Percentiles rank a stretch among this genome's conserved stretches.
phyloP scores from a whole-genome alignment of 2,329 filamentous ascomycete species.

The Microcyclosporella mali region DNA sequence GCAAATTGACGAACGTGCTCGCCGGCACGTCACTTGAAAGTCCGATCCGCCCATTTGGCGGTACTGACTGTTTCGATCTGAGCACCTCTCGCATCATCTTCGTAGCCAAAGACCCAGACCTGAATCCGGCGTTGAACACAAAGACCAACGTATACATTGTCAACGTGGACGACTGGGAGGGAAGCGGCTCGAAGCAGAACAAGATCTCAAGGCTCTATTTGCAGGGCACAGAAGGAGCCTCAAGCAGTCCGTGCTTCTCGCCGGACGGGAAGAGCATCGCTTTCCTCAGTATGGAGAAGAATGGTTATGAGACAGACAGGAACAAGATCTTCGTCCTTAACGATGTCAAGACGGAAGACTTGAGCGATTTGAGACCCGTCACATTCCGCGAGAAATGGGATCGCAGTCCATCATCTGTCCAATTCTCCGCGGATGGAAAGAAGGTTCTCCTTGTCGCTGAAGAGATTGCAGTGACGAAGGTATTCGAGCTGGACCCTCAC shows the following conservation, averaged over 20 bases:
- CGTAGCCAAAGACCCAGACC: constrained; percentile 65
- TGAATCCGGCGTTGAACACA: constrained; percentile 68
- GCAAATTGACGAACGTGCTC: constrained; percentile 58
- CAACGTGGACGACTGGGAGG: constrained; percentile 56
- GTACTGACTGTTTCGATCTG: constrained; percentile 73
- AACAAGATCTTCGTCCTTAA: constrained; percentile 60
- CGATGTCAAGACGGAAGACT: constrained; percentile 16
- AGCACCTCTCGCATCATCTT: constrained; percentile 56
- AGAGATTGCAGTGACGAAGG: constrained; percentile 55
- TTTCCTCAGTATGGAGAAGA: constrained; percentile 71
- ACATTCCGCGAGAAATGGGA: constrained; percentile 39
- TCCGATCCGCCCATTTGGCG: constrained; percentile 73
- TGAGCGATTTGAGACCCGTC: neutral
- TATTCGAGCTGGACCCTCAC: constrained; percentile 41
- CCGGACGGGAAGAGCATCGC: constrained; percentile 63
- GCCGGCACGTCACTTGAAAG: constrained; percentile 53
- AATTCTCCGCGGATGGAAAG: constrained; percentile 50
- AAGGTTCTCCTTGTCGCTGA: constrained; percentile 70
- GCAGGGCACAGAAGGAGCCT: constrained; percentile 50
- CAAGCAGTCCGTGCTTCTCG: constrained; percentile 64
- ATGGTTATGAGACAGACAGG: constrained; percentile 77
- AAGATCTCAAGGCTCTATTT: neutral
- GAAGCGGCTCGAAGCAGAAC: constrained; percentile 37
- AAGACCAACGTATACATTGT: constrained; percentile 76
- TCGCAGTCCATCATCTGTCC: constrained; percentile 45